Evolutionary conservation across 495 filamentous ascomycete genomes (phyloP), one percentile per base, ranked within the genome.

Genomic region (Penicillium soppii): DNA sequence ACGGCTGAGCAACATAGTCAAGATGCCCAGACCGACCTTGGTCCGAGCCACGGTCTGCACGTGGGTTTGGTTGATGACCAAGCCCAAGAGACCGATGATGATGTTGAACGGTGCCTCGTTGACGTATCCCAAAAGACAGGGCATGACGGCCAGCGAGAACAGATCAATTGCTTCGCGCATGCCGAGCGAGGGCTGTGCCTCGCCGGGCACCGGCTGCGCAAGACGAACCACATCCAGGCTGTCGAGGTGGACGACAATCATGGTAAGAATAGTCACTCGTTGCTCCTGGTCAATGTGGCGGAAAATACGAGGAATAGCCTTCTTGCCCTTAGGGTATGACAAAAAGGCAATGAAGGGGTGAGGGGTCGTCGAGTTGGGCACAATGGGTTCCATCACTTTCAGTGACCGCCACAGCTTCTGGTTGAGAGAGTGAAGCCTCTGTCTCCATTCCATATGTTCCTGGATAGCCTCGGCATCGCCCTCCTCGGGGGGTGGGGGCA

Each of bases 301-400:
- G 82, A 96, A 97, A 42, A 99, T 86, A 44, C 94, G 88, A 19
- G 89, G 89, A 57, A 99, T 89, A 1, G 89, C 88, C 67, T 94
- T 95, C 75, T 96, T 99, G 59, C 94, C 95, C 74, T 99, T 99
- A 41, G 82, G 82, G 65, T 91, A 96, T 5, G 91, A 92, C 12
- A 99, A 80, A 63, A 99, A 91, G 25, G 90, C 88, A 58, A 99
- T 96, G 77, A 99, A 99, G 1, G 94, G 94, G 65, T 99, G 95
- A 1, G 90, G 82, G 5, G 77, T 77, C 10, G 83, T 80, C 10
- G 81, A 83, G 69, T 80, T 76, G n/a, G 76, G 80, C 33, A 87
- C 83, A 53, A 96, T 92, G 2, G 91, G 91, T 50, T 95, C 91
- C 71, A 94, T 88, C 26, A 97, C 87, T 67, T 92, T 94, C 29